Evolutionary conservation across 805 yeast genomes (phyloP), one percentile per base, ranked within the genome.

Genomic region (Teunomyces pallodes): DNA sequence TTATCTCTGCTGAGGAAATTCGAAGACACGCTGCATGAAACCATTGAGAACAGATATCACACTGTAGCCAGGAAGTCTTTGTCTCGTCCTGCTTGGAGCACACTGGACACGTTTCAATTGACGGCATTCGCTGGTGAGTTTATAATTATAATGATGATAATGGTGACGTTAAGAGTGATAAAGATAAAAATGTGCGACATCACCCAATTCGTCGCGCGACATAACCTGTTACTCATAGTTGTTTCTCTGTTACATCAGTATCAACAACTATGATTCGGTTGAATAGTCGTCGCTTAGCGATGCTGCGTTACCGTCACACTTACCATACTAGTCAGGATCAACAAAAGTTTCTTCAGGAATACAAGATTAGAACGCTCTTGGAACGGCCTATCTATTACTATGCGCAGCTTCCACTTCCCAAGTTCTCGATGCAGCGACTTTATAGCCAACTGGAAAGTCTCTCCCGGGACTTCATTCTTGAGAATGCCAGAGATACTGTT

Each of bases 311-410:
- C 20, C 26, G 31, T n/a, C 26, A 31, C 14, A 10, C 24, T 14
- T 27, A 16, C 43, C 14, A 27, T 32, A 42, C 27, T 39, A 33
- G 30, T 6, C 27, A 38, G 35, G 29, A 46, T 13, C 72, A 67
- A 47, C 69, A 67, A 43, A 53, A 66, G 17, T 81, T 81, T 49
- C 70, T 78, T 42, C 68, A 75, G 46, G 83, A 81, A 48, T 82
- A 83, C 62, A 74, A 77, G 50, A 74, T 82, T 24, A 65, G 89
- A 46, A 75, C 85, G 1, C 74, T 82, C 4, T 64, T 84, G 24
- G 87, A 83, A 51, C 67, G 79, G 35, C 72, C 84, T 46, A 82
- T 86, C 36, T 75, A 80, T 43, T 79, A 78, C 51, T 81, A 81
- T 55, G 77, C 89, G 1, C 61, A 65, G 14, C 73, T 73, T 47